Evolutionary conservation across 2,329 filamentous ascomycete genomes (phyloP), one percentile per base, ranked within the genome.

Genomic region (Aureobasidium sp.): DNA sequence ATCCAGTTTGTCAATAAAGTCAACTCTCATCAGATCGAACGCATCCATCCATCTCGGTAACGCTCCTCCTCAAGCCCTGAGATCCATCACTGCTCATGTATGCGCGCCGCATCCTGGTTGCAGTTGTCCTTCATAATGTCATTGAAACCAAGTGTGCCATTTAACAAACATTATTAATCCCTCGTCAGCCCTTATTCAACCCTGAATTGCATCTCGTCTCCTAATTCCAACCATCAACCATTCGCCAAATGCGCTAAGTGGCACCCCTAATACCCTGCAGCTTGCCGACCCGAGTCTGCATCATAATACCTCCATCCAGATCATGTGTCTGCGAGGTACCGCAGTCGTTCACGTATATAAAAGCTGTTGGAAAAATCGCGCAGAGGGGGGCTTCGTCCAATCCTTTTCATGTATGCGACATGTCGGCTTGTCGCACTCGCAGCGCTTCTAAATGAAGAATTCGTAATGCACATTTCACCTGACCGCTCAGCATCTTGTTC

Each of bases 271-370:
- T n/a, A n/a, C 22, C 32, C 30, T 48, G 44, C 44, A 48, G 21
- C 21, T 19, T 48, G 32, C 44, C 44, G 44, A 48, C 44, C 44
- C 44, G 44, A 37, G 30, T 17, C 35, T 48, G 44, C 44, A 37
- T 25, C 21, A 21, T 32, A n/a, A 21, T 48, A 22, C 30, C 19
- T 25, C 30, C n/a, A 27, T 27, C 32, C 21, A 25, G 29, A 47
- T 47, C 40, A 35, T 47, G 42, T 24, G 30, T 47, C 44, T 35
- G 44, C n/a, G 44, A 48, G 30, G 44, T 48, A 35, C 44, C 44
- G 17, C 24, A 45, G 34, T 45, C 29, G 17, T 19, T n/a, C 11
- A 19, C 17, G 14, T 16, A 11, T 37, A 48, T 48, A 48, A 30
- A 48, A 37, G 32, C n/a, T 25, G 41, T n/a, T n/a, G 30, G 30